Evolutionary conservation across 441 rosid species (phyloP), one percentile per base, ranked within the genome.

Genomic region (Brassica balearica): DNA sequence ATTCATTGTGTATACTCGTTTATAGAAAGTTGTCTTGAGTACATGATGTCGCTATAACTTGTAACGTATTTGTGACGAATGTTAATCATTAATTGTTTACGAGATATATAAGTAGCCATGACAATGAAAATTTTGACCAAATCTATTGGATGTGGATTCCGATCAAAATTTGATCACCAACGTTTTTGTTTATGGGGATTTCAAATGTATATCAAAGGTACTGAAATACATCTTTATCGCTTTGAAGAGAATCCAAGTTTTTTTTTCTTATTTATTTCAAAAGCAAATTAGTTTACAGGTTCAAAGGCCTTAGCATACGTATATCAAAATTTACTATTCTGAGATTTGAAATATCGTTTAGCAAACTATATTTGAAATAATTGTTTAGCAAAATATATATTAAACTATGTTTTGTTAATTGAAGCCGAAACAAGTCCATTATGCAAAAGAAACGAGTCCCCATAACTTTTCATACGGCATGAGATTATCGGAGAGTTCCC

Each of bases 11-110:
- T 60, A 46, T 34, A 32, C 5, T 36, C 69, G 8, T 67, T 67
- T 72, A 32, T 78, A 72, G 15, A 51, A 46, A 59, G 43, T 46
- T 20, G 32, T 41, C 61, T 71, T 58, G 55, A 29, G 25, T 48
- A 58, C 36, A 53, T 23, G 59, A 43, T 43, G 1, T 43, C n/a
- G 27, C 17, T 48, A 76, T 14, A 69, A 32, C 41, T 69, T 76
- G 41, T 19, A 60, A 60, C 6, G 43, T 15, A 27, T 48, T 8
- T 60, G 20, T 27, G 15, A 48, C 15, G 17, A 43, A 59, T 75
- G 23, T 10, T 22, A 14, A 41, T 75, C n/a, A 48, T 48, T 48
- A 25, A 41, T 17, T 65, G 15, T 56, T 51, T 56, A 74, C 12
- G 66, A 74, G 59, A 38, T 23, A 38, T 41, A 43, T 43, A 43